These are phyloP conservation scores for Heliamphora pulchella DNA, from an alignment of 179 eudicot species.

Conservation along the genomic window DNA sequence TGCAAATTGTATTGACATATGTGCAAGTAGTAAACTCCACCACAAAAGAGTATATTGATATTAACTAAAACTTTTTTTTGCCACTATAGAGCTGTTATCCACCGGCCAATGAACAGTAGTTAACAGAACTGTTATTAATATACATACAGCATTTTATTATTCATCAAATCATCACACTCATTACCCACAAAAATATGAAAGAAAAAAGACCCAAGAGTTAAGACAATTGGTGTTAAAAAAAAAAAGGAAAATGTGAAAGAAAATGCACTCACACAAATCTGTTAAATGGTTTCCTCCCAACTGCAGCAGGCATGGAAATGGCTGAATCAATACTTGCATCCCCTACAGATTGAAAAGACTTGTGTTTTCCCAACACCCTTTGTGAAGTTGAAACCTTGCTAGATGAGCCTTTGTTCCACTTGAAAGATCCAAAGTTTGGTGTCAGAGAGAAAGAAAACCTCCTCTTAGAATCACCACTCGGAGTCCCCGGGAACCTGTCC, in stretches of 20 bases:
- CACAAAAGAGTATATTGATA: too few species aligned
- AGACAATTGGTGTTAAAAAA: not conserved
- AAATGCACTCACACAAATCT: conserved; percentile 67
- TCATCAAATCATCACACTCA: conserved; percentile 36
- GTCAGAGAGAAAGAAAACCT: conserved; percentile 70
- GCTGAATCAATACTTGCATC: conserved; percentile 76
- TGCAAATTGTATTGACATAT: too few species aligned
- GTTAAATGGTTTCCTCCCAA: conserved; percentile 91
- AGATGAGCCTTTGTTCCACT: conserved; percentile 58
- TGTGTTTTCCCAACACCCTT: conserved; percentile 41
- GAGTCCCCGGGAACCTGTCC: conserved; percentile 36
- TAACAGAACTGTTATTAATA: conserved; percentile 20
- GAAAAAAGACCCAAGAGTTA: conserved; percentile 4
- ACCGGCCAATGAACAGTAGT: too few species aligned
- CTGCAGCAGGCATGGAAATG: conserved; percentile 69
- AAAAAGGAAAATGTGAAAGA: not conserved
- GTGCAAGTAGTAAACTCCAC: too few species aligned
- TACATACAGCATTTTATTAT: conserved; percentile 36
- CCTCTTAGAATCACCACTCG: conserved; percentile 37
- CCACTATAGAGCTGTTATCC: too few species aligned
- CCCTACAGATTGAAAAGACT: conserved; percentile 45
- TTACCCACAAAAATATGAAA: conserved; percentile 6
- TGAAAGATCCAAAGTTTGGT: conserved; percentile 56
- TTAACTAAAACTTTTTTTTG: too few species aligned
- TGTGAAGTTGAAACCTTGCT: conserved; percentile 40